Percentiles rank a stretch among this genome's conserved stretches.
phyloP scores from a whole-genome alignment of 75 land plant genomes.

The Picea glauca region DNA sequence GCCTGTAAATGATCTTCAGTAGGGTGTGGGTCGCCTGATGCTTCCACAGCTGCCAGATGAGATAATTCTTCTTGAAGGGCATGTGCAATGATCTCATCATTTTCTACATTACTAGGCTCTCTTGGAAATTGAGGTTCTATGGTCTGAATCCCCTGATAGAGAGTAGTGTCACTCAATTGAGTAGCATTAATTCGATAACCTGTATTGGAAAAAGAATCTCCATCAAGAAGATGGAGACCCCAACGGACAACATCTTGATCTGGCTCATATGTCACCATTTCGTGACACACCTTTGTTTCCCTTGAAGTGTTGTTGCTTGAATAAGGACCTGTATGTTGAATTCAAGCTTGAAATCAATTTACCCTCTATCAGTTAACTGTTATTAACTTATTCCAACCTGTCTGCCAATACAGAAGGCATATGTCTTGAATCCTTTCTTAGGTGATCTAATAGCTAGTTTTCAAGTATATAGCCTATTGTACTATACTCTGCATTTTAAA shows the following conservation, averaged over 20 bases:
- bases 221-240: slow-evolving; percentile 57
- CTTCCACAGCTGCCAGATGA: slow-evolving; percentile 58
- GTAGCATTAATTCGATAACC: slow-evolving; percentile 13
- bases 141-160: slow-evolving; percentile 16
- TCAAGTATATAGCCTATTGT: background rate
- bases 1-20: slow-evolving; percentile 32
- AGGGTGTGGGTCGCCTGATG: slow-evolving; percentile 33
- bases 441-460: background rate
- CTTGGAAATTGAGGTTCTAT: slow-evolving; percentile 19
- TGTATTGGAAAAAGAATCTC: slow-evolving; percentile 28
- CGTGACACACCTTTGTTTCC: background rate
- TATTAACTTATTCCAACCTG: background rate
- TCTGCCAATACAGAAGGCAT: background rate
- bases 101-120: slow-evolving; percentile 27
- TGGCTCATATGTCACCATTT: slow-evolving; percentile 53
- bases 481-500: background rate
- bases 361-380: background rate
- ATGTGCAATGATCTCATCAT: slow-evolving; percentile 73
- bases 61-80: slow-evolving; percentile 75
- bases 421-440: background rate
- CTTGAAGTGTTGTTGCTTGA: background rate
- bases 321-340: background rate
- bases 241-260: slow-evolving; percentile 65
- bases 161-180: slow-evolving; percentile 17
- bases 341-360: no score